These are phyloP conservation scores for Alternaria conjuncta DNA, from an alignment of 2,329 filamentous ascomycete genomes.

Conservation along the genomic window DNA sequence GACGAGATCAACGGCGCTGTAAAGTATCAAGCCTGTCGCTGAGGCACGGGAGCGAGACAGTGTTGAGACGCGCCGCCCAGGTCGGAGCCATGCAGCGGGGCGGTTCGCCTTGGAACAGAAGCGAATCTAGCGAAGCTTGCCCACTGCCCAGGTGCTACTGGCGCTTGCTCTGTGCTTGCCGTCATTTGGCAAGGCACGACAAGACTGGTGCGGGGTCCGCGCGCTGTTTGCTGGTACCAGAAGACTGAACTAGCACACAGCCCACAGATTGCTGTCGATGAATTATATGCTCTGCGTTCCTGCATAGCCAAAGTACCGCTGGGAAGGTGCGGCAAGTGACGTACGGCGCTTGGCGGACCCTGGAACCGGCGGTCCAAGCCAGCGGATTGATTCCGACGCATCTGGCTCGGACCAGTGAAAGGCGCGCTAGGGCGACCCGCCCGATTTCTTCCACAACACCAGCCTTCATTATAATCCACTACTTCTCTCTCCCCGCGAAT, in stretches of 20 bases:
- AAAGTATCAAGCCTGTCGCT: slow-evolving; percentile 5
- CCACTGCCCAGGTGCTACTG: slow-evolving; percentile 4
- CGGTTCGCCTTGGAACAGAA: slow-evolving; percentile 7
- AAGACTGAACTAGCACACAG: neutral
- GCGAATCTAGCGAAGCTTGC: neutral
- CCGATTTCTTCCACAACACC: slow-evolving; percentile 21
- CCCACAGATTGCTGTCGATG: neutral
- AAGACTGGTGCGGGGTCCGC: neutral
- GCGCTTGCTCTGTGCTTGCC: slow-evolving; percentile 13
- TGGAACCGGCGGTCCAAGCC: slow-evolving; percentile 6
- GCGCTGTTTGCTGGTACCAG: neutral
- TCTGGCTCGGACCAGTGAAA: slow-evolving; percentile 9
- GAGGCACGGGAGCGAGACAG: slow-evolving; percentile 7
- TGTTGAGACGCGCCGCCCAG: slow-evolving; percentile 14
- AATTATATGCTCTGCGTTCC: slow-evolving; percentile 6
- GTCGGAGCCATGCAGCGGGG: slow-evolving; percentile 20
- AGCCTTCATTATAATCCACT: slow-evolving; percentile 13
- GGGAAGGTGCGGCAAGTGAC: slow-evolving; percentile 8
- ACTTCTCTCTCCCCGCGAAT: slow-evolving; percentile 9
- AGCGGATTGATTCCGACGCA: slow-evolving; percentile 15
- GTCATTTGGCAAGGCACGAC: neutral
- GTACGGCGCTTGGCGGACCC: slow-evolving; percentile 13
- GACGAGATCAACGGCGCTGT: slow-evolving; percentile 7
- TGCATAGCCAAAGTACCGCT: slow-evolving; percentile 4
- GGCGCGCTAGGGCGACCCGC: slow-evolving; percentile 13